Base-by-base conservation (phyloP, 2,329 filamentous ascomycete species). In the Penicillium hordei region DNA sequence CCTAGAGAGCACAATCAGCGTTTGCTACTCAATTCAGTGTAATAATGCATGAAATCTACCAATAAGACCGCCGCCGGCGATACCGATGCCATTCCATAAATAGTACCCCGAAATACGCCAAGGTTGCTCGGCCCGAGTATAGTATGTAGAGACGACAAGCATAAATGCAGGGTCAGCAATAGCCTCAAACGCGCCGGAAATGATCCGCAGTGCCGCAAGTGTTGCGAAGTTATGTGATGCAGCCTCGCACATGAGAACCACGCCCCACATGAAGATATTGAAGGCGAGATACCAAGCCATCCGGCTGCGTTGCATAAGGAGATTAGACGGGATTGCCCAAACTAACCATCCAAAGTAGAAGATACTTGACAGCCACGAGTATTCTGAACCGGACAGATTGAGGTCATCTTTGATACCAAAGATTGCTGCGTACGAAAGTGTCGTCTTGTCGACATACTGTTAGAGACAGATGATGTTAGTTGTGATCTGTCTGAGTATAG, bases 91-190 rank as follows among this genome's bases (percentile, higher is more conserved):
- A 21, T 46, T 46, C 43, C 43, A 46, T 31, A 46, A 10, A 34
- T 69, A 72, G 62, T 67, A 71, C 17, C 68, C 56, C 1, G 66
- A 64, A 31, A 68, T 66, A 19, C 69, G 65, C 5, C 65, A 60
- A 5, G 64, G 66, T 45, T 71, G 68, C 40, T 73, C 63, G 0
- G 52, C 33, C 10, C 61, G 60, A 4, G 56, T 62, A 44, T 67
- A 67, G 55, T 62, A 68, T 25, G 58, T 62, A 8, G 60, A 54
- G 10, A 58, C 59, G 13, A 86, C 81, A 1, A 87, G 69, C 75
- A 86, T 83, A 54, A 86, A 84, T 0, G 78, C 79, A 0, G 84
- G 83, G 60, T 83, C 81, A 12, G 48, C 43, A 10, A 46, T 46
- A 4, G 43, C 43, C 27, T 46, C 43, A 19, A 46, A 46, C 12